Percentiles rank a stretch among this genome's conserved stretches.
phyloP scores from a whole-genome alignment of 2,329 filamentous ascomycete genomes.

The Talaromyces albobiverticillius region DNA sequence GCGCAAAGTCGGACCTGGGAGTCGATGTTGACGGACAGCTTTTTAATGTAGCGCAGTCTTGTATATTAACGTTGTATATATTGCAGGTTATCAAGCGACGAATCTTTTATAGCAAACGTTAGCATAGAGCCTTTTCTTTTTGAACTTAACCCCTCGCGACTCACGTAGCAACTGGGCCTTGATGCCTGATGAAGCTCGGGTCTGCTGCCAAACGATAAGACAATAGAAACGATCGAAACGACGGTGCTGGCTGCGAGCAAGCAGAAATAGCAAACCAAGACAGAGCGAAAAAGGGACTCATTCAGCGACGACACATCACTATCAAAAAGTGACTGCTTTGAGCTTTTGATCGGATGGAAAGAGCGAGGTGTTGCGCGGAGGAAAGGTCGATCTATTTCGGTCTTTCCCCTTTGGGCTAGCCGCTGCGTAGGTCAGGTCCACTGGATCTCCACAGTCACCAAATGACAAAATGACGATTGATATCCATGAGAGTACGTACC shows the following conservation, averaged over 20 bases:
- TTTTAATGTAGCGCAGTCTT: too few species aligned
- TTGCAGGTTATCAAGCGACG: too few species aligned
- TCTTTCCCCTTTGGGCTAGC: conserved; percentile 9
- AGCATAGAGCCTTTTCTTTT: background rate
- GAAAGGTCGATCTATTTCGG: conserved; percentile 1
- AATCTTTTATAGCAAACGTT: background rate
- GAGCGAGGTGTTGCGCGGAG: background rate
- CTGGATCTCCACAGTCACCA: too few species aligned
- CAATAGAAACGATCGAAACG: background rate
- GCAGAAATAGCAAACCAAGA: background rate
- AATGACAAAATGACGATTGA: too few species aligned
- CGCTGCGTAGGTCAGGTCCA: too few species aligned
- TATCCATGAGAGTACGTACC: too few species aligned
- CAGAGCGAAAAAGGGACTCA: background rate
- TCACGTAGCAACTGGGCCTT: background rate
- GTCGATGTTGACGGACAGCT: too few species aligned
- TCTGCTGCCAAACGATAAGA: background rate
- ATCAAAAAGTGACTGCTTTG: background rate
- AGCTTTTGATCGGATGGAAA: background rate
- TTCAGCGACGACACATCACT: background rate
- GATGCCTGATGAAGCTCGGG: conserved; percentile 2
- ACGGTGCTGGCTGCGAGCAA: background rate
- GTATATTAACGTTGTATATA: too few species aligned
- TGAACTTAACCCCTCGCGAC: background rate
- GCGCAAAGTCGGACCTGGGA: background rate